phyloP scores from a whole-genome alignment of 2,329 filamentous ascomycete species.

The Magnaporthiopsis rhizophila region DNA sequence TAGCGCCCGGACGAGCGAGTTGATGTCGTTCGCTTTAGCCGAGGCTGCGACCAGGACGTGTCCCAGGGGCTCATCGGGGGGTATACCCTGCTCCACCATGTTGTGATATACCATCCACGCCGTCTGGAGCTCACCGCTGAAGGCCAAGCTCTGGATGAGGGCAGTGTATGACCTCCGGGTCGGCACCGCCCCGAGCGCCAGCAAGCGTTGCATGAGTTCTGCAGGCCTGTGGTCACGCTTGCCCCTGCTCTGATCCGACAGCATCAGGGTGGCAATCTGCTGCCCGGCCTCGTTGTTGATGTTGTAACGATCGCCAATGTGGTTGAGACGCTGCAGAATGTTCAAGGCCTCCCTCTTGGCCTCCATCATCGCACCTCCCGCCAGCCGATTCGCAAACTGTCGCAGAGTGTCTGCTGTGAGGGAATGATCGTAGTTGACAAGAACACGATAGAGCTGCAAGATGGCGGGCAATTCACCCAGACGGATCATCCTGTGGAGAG shows the following conservation, averaged over 20 bases:
- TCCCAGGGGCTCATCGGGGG: conserved; percentile 60
- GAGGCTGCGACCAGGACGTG: conserved; percentile 64
- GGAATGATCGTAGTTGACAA: conserved; percentile 20
- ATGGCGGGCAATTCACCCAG: conserved; percentile 14
- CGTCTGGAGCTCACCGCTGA: conserved; percentile 52
- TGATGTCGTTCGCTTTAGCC: conserved; percentile 46
- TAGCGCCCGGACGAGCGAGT: conserved; percentile 45
- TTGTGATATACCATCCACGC: conserved; percentile 59
- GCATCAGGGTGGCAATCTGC: conserved; percentile 51
- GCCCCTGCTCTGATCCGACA: conserved; percentile 34
- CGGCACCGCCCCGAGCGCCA: conserved; percentile 53
- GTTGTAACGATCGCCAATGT: conserved; percentile 25
- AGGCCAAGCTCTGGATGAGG: conserved; percentile 63
- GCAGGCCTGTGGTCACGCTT: conserved; percentile 28
- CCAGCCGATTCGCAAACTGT: conserved; percentile 39
- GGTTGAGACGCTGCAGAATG: conserved; percentile 31
- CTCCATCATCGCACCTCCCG: conserved; percentile 19
- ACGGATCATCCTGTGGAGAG: conserved; percentile 19
- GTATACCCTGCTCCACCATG: conserved; percentile 49
- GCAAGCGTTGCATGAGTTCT: conserved; percentile 45
- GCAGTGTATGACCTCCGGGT: conserved; percentile 58
- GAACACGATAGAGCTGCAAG: conserved; percentile 26
- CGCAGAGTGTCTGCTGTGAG: conserved; percentile 36
- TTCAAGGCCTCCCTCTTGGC: conserved; percentile 35
- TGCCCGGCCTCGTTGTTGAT: conserved; percentile 38